A percentile compares a stretch with the other conserved stretches of the same genome.
Evolutionary conservation across 805 yeast genomes (phyloP).

Genomic region (Saturnispora bothae): DNA sequence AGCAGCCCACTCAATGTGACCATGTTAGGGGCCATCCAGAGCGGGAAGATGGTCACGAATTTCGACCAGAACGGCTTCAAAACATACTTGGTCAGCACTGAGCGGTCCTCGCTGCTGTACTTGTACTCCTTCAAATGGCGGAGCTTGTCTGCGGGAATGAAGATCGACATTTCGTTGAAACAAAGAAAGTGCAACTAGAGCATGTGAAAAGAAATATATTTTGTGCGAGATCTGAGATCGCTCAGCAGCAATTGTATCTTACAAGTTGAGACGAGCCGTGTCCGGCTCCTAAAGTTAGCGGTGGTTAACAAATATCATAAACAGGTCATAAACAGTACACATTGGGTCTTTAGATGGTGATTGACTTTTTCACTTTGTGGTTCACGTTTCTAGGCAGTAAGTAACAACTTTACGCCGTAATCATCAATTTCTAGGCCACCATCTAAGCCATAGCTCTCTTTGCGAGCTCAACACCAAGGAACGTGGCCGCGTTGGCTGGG

Average conservation of each 20-base stretch:
- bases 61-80: constrained; percentile 75
- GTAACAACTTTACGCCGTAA: too few species aligned
- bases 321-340: too few species aligned
- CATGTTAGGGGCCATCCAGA: constrained; percentile 87
- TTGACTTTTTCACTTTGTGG: too few species aligned
- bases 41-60: constrained; percentile 67
- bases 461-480: constrained; percentile 87
- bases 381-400: too few species aligned
- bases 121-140: constrained; percentile 15
- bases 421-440: too few species aligned
- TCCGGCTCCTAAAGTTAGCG: too few species aligned
- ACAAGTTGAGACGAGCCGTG: too few species aligned
- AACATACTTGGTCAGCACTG: constrained; percentile 61
- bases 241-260: too few species aligned
- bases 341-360: too few species aligned
- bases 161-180: constrained; percentile 9
- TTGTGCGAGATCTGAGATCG: too few species aligned
- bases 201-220: too few species aligned
- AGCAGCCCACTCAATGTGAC: constrained; percentile 72
- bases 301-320: too few species aligned
- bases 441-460: constrained; percentile 16
- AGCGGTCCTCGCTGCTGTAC: constrained; percentile 72
- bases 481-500: constrained; percentile 99
- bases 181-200: not conserved
- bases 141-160: constrained; percentile 10